These are phyloP conservation scores for Schrenkiella parvula DNA, from an alignment of 345 rosid genomes.

Conservation along the genomic window DNA sequence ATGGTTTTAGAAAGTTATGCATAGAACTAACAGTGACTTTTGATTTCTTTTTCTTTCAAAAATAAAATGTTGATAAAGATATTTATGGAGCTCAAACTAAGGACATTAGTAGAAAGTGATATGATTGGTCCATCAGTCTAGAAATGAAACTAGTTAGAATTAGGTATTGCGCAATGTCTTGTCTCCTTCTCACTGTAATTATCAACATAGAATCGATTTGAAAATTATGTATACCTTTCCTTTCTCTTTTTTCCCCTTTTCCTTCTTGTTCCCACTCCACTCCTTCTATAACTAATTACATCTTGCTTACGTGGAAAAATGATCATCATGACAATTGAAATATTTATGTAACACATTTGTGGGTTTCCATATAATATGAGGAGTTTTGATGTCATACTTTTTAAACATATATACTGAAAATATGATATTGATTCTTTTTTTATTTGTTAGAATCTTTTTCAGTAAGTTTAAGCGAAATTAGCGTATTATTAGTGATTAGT, in stretches of 20 bases:
- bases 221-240: constrained; percentile 18
- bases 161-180: constrained; percentile 16
- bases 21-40: not conserved
- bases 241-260: not conserved
- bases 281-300: not conserved
- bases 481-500: not conserved
- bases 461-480: not conserved
- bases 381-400: not conserved
- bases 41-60: not conserved
- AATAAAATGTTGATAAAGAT: not conserved
- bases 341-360: not conserved
- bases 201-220: constrained; percentile 24
- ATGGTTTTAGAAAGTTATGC: not conserved
- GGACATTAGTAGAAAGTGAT: constrained; percentile 24
- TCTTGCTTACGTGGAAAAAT: constrained; percentile 3
- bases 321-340: constrained; percentile 11
- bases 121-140: constrained; percentile 24
- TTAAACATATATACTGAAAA: not conserved
- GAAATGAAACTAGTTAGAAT: constrained; percentile 28
- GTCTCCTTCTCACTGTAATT: constrained; percentile 26
- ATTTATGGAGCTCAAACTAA: not conserved
- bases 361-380: not conserved
- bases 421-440: not conserved
- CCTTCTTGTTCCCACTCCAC: constrained; percentile 6
- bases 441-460: not conserved